Evolutionary conservation across 140 eudicot genomes (phyloP), one percentile per base, ranked within the genome.

Genomic region (Erigeron philadelphicus): DNA sequence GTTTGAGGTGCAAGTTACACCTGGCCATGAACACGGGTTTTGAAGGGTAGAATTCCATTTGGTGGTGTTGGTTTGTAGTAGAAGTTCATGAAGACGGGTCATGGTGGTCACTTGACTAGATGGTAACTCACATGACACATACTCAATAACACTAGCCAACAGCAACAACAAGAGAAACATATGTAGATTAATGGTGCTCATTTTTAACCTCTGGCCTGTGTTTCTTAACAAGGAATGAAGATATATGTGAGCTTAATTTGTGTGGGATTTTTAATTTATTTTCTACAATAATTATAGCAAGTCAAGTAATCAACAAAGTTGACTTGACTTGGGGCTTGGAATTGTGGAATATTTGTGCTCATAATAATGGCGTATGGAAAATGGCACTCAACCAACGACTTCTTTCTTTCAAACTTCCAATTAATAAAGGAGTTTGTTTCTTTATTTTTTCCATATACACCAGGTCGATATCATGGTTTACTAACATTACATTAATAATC

Each of bases 1-100:
- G 53, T 43, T 59, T 60, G 46, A 8, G 13, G 15, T 70, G 79
- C 98, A 92, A 0, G 25, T 2, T 53, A 92, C 95, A 11, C 92
- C 95, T 6, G 0, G 11, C 98, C 98, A 92, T 3, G 84, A 86
- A 81, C 98, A 92, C 10, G 98, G 92, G 75, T 75, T 68, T 48
- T 41, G 40, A 66, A 21, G 45, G 70, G 77, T 90, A 71, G 61
- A 74, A 64, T 59, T 69, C 58, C 2, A 10, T 1, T 1, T 66
- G 1, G 47, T 15, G 0, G 58, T 31, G 61, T 12, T 53, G 64
- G 61, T 80, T 11, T 70, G 64, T 1, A 88, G 64, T 1, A 88
- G 54, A 46, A 82, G 68, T 1, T 78, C 47, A 48, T 70, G 82
- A 13, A 92, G 78, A 19, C 58, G 86, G 68, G 44, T 58, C 92